Base-by-base conservation (phyloP, 768 basidiomycete species). In the Mycena galopus region DNA sequence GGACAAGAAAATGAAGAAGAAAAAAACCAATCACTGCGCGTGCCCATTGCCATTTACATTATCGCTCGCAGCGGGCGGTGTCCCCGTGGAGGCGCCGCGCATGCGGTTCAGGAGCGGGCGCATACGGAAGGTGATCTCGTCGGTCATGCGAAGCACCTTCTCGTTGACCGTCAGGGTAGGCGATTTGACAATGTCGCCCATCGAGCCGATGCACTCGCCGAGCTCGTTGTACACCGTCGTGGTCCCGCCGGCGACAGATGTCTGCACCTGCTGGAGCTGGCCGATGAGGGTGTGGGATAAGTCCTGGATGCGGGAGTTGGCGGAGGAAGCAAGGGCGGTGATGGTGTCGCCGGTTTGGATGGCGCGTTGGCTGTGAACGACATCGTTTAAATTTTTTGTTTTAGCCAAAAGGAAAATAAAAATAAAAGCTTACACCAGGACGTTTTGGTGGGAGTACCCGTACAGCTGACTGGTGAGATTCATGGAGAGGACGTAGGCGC, bases 261-360 rank as follows among this genome's bases (percentile, higher is more conserved):
- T 77, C 78, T 93, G 88, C 56, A 95, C 84, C 73, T 89, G 91
- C 74, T 90, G 87, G 58, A 95, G 86, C 75, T 94, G 92, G 30
- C 77, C 59, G 59, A 94, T 81, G 90, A 95, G 91, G 64, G 82
- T 88, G 72, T 92, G 88, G n/a, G n/a, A n/a, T n/a, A n/a, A n/a
- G n/a, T n/a, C n/a, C n/a, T n/a, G n/a, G 42, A 93, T 87, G 69
- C 86, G 89, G 44, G 84, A 77, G 75, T 91, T 89, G 21, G 92
- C 90, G 51, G 84, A 82, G 4, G 82, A 78, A 25, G 91, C 91
- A 42, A 94, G 87, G 3, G 83, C 72, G 75, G 88, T 88, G 78
- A 95, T 89, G 58, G 86, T 84, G 37, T 90, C 86, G 21, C 93
- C 92, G 27, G 91, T 91, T 59, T 90, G 90, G 3, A 88, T 88